A percentile compares a stretch with the other conserved stretches of the same genome.
Conservation (phyloP, 1,284 basidiomycete species). For the Singerocomus inundabilis region DNA sequence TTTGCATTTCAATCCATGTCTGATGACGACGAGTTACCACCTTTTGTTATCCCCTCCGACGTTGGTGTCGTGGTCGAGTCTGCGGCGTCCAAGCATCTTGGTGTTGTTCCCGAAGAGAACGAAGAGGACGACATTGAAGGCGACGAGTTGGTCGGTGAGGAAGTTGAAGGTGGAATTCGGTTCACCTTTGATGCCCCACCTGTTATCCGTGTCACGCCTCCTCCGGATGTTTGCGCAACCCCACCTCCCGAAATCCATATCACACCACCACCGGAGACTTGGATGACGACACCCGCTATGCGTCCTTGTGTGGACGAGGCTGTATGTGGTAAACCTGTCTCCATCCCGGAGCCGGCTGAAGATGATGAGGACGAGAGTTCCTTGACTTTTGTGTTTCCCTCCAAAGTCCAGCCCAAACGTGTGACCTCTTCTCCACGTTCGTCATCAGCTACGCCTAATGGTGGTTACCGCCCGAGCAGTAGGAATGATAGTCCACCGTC, state of each 20-base stretch:
- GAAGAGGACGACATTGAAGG: constrained; percentile 41
- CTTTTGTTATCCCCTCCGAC: constrained; percentile 51
- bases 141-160: constrained; percentile 46
- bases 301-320: constrained; percentile 3
- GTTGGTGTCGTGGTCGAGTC: constrained; percentile 49
- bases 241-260: constrained; percentile 28
- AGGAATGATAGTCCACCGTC: constrained; percentile 41
- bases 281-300: constrained; percentile 9
- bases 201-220: constrained; percentile 40
- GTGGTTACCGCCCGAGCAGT: constrained; percentile 8
- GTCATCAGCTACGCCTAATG: constrained; percentile 6
- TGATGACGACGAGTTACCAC: constrained; percentile 42
- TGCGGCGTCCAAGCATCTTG: constrained; percentile 26
- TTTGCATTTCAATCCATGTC: constrained; percentile 47
- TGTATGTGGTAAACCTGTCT: constrained; percentile 4
- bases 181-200: constrained; percentile 64
- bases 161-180: constrained; percentile 60
- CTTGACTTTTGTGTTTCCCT: constrained; percentile 26
- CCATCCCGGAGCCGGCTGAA: constrained; percentile 26
- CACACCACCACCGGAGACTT: constrained; percentile 20
- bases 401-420: constrained; percentile 10
- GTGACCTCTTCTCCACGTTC: constrained; percentile 25
- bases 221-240: constrained; percentile 43
- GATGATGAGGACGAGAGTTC: constrained; percentile 34
- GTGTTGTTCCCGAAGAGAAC: constrained; percentile 47